Evolutionary conservation across 805 yeast genomes (phyloP).

Genomic region (Lipomyces anomalus): DNA sequence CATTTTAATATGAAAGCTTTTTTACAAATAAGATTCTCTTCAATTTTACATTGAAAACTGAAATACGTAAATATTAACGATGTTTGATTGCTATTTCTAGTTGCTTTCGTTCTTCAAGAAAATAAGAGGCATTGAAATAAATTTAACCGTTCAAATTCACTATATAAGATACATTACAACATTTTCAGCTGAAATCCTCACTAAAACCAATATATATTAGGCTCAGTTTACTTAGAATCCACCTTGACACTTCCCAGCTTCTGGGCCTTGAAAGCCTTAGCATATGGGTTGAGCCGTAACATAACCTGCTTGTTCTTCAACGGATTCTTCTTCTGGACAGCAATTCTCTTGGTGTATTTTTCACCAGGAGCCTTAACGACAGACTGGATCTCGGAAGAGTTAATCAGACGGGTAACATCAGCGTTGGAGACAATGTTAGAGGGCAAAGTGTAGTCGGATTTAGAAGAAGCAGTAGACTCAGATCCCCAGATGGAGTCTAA

Average conservation of each 20-base stretch:
- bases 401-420: constrained; percentile 94
- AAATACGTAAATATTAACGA: too few species aligned
- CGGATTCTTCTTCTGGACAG: constrained; percentile 98
- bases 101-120: too few species aligned
- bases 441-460: constrained; percentile 90
- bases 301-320: constrained; percentile 98
- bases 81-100: too few species aligned
- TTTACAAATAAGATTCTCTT: too few species aligned
- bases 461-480: constrained; percentile 73
- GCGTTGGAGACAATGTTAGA: constrained; percentile 89
- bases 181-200: too few species aligned
- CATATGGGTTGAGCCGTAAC: constrained; percentile 99
- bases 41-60: too few species aligned
- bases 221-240: too few species aligned
- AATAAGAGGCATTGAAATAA: too few species aligned
- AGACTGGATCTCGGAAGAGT: constrained; percentile 98
- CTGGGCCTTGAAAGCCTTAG: constrained; percentile 62
- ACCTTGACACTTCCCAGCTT: background rate
- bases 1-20: too few species aligned
- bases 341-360: constrained; percentile 85
- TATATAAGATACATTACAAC: too few species aligned
- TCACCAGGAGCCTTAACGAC: constrained; percentile 96
- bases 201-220: too few species aligned
- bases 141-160: too few species aligned
- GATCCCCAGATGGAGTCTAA: constrained; percentile 97